Base-by-base conservation (phyloP, 345 rosid species). In the Camelina hispida region DNA sequence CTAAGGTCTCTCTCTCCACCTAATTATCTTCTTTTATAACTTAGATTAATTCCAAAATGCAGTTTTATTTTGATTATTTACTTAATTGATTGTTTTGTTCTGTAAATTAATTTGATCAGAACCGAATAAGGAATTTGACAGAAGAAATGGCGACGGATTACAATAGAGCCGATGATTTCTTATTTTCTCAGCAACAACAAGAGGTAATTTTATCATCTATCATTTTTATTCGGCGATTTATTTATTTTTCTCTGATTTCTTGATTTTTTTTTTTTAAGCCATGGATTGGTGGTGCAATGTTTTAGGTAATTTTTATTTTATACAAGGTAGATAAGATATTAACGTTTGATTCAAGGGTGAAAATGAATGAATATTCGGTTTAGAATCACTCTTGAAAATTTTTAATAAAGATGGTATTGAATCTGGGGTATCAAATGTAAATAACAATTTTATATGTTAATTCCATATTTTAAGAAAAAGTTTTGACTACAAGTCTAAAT, bases 121-220 rank as follows among this genome's bases (percentile, higher is more conserved):
- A 60, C 5, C 54, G 28, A 40, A 60, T 43, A 30, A 63, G 47
- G 7, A 14, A 23, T 25, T 25, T 22, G 37, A 25, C 20, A 13
- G 40, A 68, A 66, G 54, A 86, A 5, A 76, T 69, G 75, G 25
- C 87, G 89, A 86, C 85, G 13, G 89, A 81, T 58, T 82, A 57
- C 84, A 84, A 73, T 73, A 61, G 84, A 75, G 84, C 71, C 47
- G 81, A 81, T 14, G 84, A 83, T 48, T 65, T 62, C 12, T 68
- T 69, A 14, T 69, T 62, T 71, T 79, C 89, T 62, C 85, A 78
- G 52, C 73, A 81, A 22, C 73, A 81, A 18, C 66, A 74, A 30
- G 83, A 84, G 87, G 88, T 86, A 78, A 57, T 38, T 62, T 53
- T 30, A 30, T 53, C 18, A 30, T 38, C 7, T 7, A 17, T 28